These are phyloP conservation scores for Gossypium arboreum DNA, from an alignment of 345 rosid genomes.

Conservation along the genomic window DNA sequence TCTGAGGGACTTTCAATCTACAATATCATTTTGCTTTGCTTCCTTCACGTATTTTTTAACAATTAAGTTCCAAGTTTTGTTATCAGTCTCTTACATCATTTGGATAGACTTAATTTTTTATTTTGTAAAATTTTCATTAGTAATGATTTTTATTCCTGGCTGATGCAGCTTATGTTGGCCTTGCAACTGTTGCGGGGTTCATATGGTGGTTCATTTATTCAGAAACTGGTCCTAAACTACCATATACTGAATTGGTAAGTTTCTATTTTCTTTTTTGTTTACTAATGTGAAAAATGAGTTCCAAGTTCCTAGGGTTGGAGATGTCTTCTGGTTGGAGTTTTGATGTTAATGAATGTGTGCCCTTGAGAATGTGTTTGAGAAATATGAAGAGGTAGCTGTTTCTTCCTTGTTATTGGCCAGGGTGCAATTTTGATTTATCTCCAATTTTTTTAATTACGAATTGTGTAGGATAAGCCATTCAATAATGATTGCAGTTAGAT, in stretches of 20 bases:
- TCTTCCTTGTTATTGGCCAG: neutral
- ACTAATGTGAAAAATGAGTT: neutral
- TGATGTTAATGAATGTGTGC: neutral
- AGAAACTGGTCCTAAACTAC: slow-evolving; percentile 80
- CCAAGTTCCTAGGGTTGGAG: slow-evolving; percentile 1
- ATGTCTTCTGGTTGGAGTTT: neutral
- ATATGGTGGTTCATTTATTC: slow-evolving; percentile 96
- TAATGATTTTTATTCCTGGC: slow-evolving; percentile 3
- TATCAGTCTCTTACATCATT: neutral
- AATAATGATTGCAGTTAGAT: neutral
- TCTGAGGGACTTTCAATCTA: slow-evolving; percentile 2
- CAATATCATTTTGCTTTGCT: slow-evolving; percentile 7
- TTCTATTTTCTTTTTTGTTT: slow-evolving; percentile 7
- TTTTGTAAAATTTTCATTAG: neutral
- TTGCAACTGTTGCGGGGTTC: slow-evolving; percentile 97
- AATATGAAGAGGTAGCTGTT: neutral
- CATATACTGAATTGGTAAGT: slow-evolving; percentile 84
- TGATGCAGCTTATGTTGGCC: slow-evolving; percentile 91
- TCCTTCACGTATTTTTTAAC: neutral
- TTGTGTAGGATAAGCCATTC: neutral
- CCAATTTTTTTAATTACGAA: neutral
- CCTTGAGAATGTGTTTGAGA: neutral
- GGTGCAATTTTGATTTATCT: neutral
- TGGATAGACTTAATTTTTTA: neutral
- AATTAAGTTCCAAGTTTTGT: neutral